Base-by-base conservation (phyloP, 2,329 filamentous ascomycete genomes). In the Dothideomycetes sp. region DNA sequence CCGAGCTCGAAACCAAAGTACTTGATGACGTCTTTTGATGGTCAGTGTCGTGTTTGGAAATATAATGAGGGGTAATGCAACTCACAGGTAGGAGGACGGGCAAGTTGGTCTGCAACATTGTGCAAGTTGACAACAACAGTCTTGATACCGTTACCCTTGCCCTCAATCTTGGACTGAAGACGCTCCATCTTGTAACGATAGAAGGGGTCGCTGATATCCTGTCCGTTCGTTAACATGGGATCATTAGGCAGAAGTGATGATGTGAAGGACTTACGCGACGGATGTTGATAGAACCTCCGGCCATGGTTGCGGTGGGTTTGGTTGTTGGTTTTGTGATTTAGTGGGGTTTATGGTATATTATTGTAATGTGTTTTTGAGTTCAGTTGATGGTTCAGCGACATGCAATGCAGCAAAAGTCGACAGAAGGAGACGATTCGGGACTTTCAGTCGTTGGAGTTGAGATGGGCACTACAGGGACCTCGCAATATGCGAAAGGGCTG, bases 101-200 rank as follows among this genome's bases (percentile, higher is more conserved):
- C 86, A 54, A 98, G 79, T 49, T 89, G 93, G 59, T 84, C 74
- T 56, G 89, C 88, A 54, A 98, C 87, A 61, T 84, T 93, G 74
- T 80, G 85, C 61, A 98, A 70, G 68, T 98, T 98, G 76, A 94
- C 86, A 55, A 98, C 82, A 59, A 98, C 91, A 56, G 65, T 98
- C 75, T 98, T 98, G 79, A 98, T 98, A 62, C 91, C 91, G 71
- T 98, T 98, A 54, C 91, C 91, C 70, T 98, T 98, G 69, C 91
- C 91, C 71, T 98, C 91, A 57, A 98, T 93, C 76, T 98, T 98
- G 65, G 91, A 94, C 74, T 94, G 86, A 63, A 98, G 73, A 57
- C 80, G 82, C 73, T 96, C 91, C 91, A 98, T 98, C 80, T 98
- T 98, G 81, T 98, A 98, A 67, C 91, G 91, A 73, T 98, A 98